These are phyloP conservation scores for Linderniella brevidens DNA, from an alignment of 257 asterid genomes.

Conservation along the genomic window DNA sequence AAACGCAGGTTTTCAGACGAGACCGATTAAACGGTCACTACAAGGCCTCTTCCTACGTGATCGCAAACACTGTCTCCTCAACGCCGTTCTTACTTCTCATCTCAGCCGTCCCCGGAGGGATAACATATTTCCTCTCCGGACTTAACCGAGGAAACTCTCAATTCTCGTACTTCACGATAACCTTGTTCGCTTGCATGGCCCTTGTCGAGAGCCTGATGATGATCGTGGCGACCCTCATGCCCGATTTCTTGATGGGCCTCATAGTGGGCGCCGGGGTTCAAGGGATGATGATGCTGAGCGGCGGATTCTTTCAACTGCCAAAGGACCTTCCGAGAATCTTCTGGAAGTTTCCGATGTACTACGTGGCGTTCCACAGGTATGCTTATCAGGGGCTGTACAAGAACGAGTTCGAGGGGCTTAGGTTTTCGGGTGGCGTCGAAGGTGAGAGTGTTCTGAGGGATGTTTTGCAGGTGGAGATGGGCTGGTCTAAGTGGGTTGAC, in stretches of 20 bases:
- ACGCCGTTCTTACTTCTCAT: conserved; percentile 29
- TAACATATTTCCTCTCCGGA: conserved; percentile 41
- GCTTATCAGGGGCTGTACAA: conserved; percentile 40
- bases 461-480: conserved; percentile 38
- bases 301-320: conserved; percentile 41
- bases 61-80: conserved; percentile 45
- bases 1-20: conserved; percentile 28
- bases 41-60: conserved; percentile 27
- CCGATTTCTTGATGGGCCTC: conserved; percentile 40
- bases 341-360: conserved; percentile 42
- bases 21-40: conserved; percentile 40
- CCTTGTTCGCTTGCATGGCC: conserved; percentile 32
- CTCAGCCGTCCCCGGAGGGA: conserved; percentile 29
- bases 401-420: conserved; percentile 37
- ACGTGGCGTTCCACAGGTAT: conserved; percentile 37
- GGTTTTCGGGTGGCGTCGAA: conserved; percentile 20
- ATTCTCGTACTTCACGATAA: conserved; percentile 20
- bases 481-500: conserved; percentile 47
- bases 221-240: conserved; percentile 37
- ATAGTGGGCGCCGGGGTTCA: conserved; percentile 42
- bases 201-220: conserved; percentile 51
- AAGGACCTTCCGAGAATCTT: conserved; percentile 38
- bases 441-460: conserved; percentile 31
- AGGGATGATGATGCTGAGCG: conserved; percentile 40
- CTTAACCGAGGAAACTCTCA: conserved; percentile 28